Conservation (phyloP, 2,329 filamentous ascomycete genomes). For the Ceratocystis papillata region DNA sequence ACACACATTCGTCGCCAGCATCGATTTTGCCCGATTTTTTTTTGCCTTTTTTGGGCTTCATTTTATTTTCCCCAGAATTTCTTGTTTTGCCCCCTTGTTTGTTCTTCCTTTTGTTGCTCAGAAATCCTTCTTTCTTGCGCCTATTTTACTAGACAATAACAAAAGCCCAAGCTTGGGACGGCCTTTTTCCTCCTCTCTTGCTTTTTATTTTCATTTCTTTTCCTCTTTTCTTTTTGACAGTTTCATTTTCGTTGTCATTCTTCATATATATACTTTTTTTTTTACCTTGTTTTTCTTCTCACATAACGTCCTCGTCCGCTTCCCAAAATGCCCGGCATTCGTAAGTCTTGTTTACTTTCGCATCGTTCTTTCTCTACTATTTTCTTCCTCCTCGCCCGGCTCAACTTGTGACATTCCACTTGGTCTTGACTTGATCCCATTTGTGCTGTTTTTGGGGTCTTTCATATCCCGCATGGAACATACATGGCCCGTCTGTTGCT, state of each 20-base stretch:
- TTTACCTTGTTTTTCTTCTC: not conserved
- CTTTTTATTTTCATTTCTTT: slow-evolving; percentile 15
- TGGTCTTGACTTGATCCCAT: not conserved
- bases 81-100: slow-evolving; percentile 5
- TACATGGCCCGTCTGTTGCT: not conserved
- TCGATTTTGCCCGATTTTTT: slow-evolving; percentile 5
- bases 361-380: not conserved
- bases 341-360: slow-evolving; percentile 16
- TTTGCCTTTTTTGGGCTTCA: slow-evolving; percentile 6
- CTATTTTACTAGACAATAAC: slow-evolving; percentile 18
- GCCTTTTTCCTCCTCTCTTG: slow-evolving; percentile 11
- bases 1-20: not conserved
- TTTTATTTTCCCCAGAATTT: slow-evolving; percentile 14
- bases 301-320: not conserved
- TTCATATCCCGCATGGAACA: no score
- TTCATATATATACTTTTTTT: slow-evolving; percentile 15
- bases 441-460: not conserved
- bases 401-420: not conserved
- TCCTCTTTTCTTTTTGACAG: slow-evolving; percentile 6
- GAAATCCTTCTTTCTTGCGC: slow-evolving; percentile 1
- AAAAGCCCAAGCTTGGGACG: slow-evolving; percentile 10
- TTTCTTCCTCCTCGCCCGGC: not conserved
- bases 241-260: slow-evolving; percentile 12
- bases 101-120: slow-evolving; percentile 10
- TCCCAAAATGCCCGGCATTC: slow-evolving; percentile 23